A percentile compares a stretch with the other conserved stretches of the same genome.
These are phyloP conservation scores for Plasmodium sp. DNA, from an alignment of 169 alveolate species.

Conservation along the genomic window DNA sequence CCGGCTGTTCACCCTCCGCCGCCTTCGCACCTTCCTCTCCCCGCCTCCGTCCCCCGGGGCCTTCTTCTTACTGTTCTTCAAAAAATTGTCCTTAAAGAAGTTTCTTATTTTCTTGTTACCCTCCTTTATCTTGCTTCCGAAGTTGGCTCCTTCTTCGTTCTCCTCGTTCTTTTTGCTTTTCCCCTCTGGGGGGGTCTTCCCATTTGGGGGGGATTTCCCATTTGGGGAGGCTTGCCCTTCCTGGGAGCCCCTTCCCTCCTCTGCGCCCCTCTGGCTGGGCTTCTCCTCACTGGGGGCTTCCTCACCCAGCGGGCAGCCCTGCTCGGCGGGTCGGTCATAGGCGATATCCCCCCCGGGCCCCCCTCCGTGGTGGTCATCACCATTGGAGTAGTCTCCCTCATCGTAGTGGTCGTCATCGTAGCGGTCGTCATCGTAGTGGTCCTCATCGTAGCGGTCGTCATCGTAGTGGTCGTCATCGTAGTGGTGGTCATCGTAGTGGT, in stretches of 20 bases:
- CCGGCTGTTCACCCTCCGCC: neutral
- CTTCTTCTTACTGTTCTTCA: conserved; percentile 38
- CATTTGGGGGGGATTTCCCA: neutral
- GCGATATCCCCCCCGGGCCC: neutral
- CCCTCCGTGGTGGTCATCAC: neutral
- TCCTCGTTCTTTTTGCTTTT: conserved; percentile 11
- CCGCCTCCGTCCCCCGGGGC: neutral
- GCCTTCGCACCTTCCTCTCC: neutral
- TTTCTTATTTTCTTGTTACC: conserved; percentile 20
- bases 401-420: neutral
- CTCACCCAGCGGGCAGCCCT: neutral
- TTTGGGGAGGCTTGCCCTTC: neutral
- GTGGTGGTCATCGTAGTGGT: neutral
- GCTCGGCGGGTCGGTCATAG: neutral
- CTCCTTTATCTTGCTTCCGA: conserved; percentile 35
- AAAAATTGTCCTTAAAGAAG: conserved; percentile 46
- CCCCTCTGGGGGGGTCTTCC: neutral
- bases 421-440: neutral
- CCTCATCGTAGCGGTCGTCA: neutral
- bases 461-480: neutral
- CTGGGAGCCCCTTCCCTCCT: neutral
- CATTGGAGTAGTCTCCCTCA: neutral
- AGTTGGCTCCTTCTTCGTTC: neutral
- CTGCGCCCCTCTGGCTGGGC: neutral
- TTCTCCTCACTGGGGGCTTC: neutral